Percentiles rank a stretch among this genome's conserved stretches.
Conservation (phyloP, 805 yeast species). For the Candida andamanensis region DNA sequence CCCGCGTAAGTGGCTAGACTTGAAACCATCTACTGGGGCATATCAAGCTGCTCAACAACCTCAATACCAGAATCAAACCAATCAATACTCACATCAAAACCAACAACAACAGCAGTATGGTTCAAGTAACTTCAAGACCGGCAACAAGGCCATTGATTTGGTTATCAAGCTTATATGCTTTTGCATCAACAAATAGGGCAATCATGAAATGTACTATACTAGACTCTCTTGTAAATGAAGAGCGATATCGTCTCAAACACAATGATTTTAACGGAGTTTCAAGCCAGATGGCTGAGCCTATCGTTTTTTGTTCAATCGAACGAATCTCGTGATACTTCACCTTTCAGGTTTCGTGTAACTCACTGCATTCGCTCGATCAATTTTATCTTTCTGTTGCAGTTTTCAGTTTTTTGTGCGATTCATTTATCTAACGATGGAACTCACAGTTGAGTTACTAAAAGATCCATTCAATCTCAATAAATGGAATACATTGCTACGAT, state of each 20-base stretch:
- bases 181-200: constrained; percentile 27
- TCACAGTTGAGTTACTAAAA: constrained; percentile 8
- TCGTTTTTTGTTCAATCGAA: no score
- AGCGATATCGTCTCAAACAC: no score
- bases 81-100: constrained; percentile 15
- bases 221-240: no score
- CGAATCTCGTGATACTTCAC: no score
- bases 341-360: background rate
- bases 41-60: constrained; percentile 15
- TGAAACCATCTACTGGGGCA: constrained; percentile 9
- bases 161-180: constrained; percentile 29
- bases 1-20: constrained; percentile 28
- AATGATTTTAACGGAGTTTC: no score
- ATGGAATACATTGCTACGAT: constrained; percentile 8
- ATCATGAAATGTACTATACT: no score
- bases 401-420: constrained; percentile 1
- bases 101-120: constrained; percentile 21
- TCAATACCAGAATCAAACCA: constrained; percentile 15
- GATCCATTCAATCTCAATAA: constrained; percentile 12
- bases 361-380: background rate
- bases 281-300: no score
- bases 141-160: constrained; percentile 23
- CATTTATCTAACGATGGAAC: no score
- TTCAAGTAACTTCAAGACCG: constrained; percentile 17
- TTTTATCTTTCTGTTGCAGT: background rate